A percentile compares a stretch with the other conserved stretches of the same genome.
phyloP scores from a whole-genome alignment of 192 early-diverging fungal species.

The Coemansia sp. region DNA sequence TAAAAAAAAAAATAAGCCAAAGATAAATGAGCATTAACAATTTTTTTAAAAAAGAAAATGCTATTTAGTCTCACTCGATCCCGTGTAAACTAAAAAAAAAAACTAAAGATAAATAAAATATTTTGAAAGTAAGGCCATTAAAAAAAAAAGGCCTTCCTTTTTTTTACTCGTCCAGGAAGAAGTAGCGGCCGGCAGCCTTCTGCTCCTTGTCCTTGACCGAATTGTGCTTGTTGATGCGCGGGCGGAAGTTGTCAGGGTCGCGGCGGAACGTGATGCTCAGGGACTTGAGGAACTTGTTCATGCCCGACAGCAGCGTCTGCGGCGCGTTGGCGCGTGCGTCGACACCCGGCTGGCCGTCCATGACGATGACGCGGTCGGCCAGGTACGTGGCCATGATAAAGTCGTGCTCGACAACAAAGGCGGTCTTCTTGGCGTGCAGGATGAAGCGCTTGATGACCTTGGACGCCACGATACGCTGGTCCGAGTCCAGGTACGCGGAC shows the following conservation, averaged over 20 bases:
- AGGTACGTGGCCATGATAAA: conserved; percentile 99
- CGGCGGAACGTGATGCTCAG: conserved; percentile 97
- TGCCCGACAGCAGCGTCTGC: conserved; percentile 87
- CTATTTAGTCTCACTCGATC: no score
- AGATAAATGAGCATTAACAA: no score
- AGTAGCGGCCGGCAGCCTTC: conserved; percentile 71
- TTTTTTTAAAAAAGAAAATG: conserved; percentile 5
- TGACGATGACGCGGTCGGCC: conserved; percentile 95
- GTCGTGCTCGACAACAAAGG: conserved; percentile 98
- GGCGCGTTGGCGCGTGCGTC: conserved; percentile 80
- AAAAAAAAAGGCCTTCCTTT: neutral
- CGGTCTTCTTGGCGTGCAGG: conserved; percentile 93
- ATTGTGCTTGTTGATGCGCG: conserved; percentile 95
- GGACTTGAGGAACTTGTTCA: conserved; percentile 94
- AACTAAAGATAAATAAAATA: neutral
- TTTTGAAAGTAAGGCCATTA: neutral
- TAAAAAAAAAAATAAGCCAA: neutral
- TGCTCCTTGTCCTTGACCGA: conserved; percentile 96
- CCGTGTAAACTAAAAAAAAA: neutral
- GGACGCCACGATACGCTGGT: conserved; percentile 97
- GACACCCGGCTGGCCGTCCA: conserved; percentile 87
- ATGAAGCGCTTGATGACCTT: conserved; percentile 99
- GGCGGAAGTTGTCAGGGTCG: conserved; percentile 95
- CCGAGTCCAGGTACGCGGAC: conserved; percentile 96
- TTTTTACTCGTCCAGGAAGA: conserved; percentile 61